These are phyloP conservation scores for Ophiocordyceps unilateralis DNA, from an alignment of 2,329 filamentous ascomycete genomes.

Conservation along the genomic window DNA sequence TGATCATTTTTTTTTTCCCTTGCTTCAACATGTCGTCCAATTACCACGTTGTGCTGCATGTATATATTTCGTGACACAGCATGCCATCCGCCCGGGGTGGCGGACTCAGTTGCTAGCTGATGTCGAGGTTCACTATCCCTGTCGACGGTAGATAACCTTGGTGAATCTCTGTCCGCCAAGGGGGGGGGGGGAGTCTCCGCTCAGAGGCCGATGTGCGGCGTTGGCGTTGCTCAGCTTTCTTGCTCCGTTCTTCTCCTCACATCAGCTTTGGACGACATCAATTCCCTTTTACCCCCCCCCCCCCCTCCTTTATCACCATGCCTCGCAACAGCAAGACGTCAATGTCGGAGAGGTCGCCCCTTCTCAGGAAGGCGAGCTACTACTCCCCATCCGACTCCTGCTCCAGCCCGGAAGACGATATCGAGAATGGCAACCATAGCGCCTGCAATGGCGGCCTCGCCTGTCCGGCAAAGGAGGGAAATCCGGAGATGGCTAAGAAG, in stretches of 20 bases:
- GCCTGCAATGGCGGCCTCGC: background rate
- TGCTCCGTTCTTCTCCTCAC: background rate
- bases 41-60: background rate
- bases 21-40: no score
- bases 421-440: background rate
- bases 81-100: background rate
- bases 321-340: background rate
- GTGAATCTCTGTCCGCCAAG: background rate
- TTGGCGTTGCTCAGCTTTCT: no score
- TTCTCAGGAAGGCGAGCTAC: background rate
- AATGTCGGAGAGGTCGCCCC: background rate
- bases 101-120: background rate
- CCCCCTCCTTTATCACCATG: background rate
- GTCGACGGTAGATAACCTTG: background rate
- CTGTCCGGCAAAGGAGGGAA: background rate
- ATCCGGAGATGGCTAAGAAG: slow-evolving; percentile 11
- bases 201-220: no score
- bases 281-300: background rate
- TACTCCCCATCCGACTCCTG: background rate
- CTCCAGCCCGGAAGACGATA: background rate
- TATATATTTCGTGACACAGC: background rate
- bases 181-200: no score
- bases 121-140: background rate
- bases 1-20: background rate
- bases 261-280: background rate